A percentile compares a stretch with the other conserved stretches of the same genome.
phyloP scores from a whole-genome alignment of 2,329 filamentous ascomycete genomes.

The Trichophyton mentagrophytes region DNA sequence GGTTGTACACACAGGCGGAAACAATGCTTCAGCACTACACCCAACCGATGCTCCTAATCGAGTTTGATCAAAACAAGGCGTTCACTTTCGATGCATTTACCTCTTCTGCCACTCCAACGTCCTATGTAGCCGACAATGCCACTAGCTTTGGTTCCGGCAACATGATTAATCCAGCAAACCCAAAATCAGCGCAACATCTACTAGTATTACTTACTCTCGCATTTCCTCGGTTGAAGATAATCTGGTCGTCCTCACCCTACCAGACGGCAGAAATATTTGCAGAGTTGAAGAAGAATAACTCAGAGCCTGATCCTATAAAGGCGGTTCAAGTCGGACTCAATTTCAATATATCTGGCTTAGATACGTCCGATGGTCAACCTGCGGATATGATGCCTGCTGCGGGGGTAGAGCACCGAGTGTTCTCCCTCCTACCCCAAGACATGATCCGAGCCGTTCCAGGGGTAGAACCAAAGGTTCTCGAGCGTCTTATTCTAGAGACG shows the following conservation, averaged over 20 bases:
- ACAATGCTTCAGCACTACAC: constrained; percentile 92
- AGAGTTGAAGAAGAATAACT: constrained; percentile 75
- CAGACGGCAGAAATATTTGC: constrained; percentile 97
- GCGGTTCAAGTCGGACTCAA: constrained; percentile 75
- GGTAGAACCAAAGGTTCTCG: constrained; percentile 65
- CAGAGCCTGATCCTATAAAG: constrained; percentile 78
- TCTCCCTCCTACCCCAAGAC: constrained; percentile 77
- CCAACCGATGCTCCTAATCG: constrained; percentile 79
- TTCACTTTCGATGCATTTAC: constrained; percentile 72
- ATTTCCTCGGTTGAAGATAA: constrained; percentile 77
- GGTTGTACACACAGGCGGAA: constrained; percentile 83
- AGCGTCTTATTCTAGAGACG: constrained; percentile 56
- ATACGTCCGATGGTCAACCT: background rate
- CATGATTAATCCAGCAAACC: constrained; percentile 48
- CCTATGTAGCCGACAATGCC: constrained; percentile 43
- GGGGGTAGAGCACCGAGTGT: constrained; percentile 47
- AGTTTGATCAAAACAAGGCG: constrained; percentile 94
- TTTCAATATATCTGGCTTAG: constrained; percentile 29
- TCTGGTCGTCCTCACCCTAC: constrained; percentile 88
- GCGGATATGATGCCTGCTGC: constrained; percentile 47
- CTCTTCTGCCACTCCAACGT: constrained; percentile 28
- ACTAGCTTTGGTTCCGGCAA: constrained; percentile 45
- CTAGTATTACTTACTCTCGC: constrained; percentile 84
- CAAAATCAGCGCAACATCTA: constrained; percentile 77
- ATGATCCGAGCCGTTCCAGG: constrained; percentile 80